Evolutionary conservation across 2,329 filamentous ascomycete species (phyloP).

Genomic region (Dactylonectria macrodidyma): DNA sequence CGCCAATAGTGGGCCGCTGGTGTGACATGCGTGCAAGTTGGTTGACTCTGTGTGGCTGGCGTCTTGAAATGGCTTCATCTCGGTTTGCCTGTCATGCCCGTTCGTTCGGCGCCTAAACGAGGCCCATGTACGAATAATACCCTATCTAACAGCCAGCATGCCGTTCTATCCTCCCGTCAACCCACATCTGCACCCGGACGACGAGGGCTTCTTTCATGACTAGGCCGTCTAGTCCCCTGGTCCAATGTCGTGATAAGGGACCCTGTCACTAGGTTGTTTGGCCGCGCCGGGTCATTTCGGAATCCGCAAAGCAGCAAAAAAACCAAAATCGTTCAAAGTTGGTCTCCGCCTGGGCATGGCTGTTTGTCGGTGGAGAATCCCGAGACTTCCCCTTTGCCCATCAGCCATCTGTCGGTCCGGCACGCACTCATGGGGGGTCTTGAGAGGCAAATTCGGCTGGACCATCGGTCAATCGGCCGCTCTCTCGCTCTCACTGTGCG

Average conservation of each 20-base stretch:
- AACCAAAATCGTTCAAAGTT: not conserved
- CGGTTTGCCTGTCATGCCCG: not conserved
- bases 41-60: not conserved
- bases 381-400: constrained; percentile 37
- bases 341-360: constrained; percentile 1
- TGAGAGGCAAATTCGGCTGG: not conserved
- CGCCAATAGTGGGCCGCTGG: not conserved
- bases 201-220: constrained; percentile 21
- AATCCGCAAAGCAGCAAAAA: constrained; percentile 12
- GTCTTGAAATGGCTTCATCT: not conserved
- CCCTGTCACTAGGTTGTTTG: constrained; percentile 17
- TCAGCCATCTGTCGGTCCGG: constrained; percentile 3
- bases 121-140: not conserved
- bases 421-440: not conserved
- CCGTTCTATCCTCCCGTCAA: constrained; percentile 18
- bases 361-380: constrained; percentile 35
- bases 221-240: constrained; percentile 19
- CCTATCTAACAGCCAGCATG: constrained; percentile 1
- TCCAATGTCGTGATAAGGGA: constrained; percentile 36
- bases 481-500: constrained; percentile 5
- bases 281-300: constrained; percentile 42
- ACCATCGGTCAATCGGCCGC: constrained; percentile 3
- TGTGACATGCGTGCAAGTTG: not conserved
- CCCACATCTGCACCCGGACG: constrained; percentile 8
- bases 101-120: not conserved